Base-by-base conservation (phyloP, 2,329 filamentous ascomycete species). In the Drechslerella coelobrocha region DNA sequence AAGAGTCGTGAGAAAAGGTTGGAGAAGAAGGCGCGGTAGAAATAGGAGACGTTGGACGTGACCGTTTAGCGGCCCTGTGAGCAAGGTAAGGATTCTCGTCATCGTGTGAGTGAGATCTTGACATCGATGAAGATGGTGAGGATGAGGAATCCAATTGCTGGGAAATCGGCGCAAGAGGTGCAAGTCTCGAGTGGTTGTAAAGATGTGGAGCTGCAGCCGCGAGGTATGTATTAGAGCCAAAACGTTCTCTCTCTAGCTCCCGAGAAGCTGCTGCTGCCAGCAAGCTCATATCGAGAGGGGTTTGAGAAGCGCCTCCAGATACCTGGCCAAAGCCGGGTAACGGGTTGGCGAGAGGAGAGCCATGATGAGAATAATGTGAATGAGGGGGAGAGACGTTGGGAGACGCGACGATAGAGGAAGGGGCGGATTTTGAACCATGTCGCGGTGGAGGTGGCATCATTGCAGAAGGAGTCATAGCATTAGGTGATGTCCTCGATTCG, bases 111-210 rank as follows among this genome's bases (percentile, higher is more conserved):
- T 93, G 90, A 73, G 90, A 90, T 74, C 93, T 86, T 55, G 91
- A 92, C 92, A 97, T 97, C 77, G 92, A 91, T 79, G 97, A 97
- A n/a, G 89, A 91, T 79, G 97, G 96, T n/a, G 89, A 88, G 1
- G 89, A 90, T 17, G 41, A 88, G 23, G 72, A 60, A 27, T 63
- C 63, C 94, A 84, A 8, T 88, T 91, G 24, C 89, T 89, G 43
- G 91, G 84, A 74, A 89, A 89, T 65, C 84, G 84, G 73, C 86
- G 83, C 69, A 78, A 80, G 68, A 77, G 82, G 73, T 81, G 82
- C 75, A 54, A 76, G 69, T 69, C 52, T 72, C 26, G 81, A 80
- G 63, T 81, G 78, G 75, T 82, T 80, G 59, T 81, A 76, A 55
- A 73, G 72, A 55, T 75, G 75, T 23, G 75, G 77, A 9, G 65